phyloP scores from a whole-genome alignment of 2,329 filamentous ascomycete genomes.

The Fonsecaea erecta region DNA sequence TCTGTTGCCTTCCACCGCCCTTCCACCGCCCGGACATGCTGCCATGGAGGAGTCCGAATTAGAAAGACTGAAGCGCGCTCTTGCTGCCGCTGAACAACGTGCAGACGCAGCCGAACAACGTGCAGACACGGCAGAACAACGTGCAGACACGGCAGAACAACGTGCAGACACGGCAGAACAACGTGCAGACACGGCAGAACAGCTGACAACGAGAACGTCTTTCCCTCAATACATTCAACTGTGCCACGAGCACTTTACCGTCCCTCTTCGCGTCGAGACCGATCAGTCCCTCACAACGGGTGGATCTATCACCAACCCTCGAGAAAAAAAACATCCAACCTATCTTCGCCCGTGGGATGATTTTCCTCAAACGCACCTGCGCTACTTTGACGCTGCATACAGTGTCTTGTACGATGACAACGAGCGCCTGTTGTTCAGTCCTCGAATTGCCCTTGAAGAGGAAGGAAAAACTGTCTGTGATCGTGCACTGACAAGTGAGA shows the following conservation, averaged over 20 bases:
- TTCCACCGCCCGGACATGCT: too few relatives aligned
- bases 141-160: not conserved
- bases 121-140: not conserved
- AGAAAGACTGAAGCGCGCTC: too few relatives aligned
- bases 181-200: not conserved
- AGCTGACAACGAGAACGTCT: not conserved
- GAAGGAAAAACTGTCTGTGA: not conserved
- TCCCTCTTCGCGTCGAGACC: not conserved
- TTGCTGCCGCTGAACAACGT: too few relatives aligned
- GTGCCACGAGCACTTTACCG: not conserved
- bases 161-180: not conserved
- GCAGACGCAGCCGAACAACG: not conserved
- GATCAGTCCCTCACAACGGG: not conserved
- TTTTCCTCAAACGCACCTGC: not conserved
- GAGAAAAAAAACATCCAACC: not conserved
- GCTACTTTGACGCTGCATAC: not conserved
- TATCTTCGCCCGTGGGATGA: not conserved
- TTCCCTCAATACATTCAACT: not conserved
- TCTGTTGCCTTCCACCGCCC: too few relatives aligned
- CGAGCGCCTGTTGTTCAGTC: not conserved
- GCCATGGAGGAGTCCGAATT: too few relatives aligned
- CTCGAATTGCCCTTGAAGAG: not conserved
- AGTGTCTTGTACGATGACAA: not conserved
- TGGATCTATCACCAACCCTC: not conserved
- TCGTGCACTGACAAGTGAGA: not conserved